Conservation (phyloP, 495 filamentous ascomycete species). For the Penicillium chermesinum region DNA sequence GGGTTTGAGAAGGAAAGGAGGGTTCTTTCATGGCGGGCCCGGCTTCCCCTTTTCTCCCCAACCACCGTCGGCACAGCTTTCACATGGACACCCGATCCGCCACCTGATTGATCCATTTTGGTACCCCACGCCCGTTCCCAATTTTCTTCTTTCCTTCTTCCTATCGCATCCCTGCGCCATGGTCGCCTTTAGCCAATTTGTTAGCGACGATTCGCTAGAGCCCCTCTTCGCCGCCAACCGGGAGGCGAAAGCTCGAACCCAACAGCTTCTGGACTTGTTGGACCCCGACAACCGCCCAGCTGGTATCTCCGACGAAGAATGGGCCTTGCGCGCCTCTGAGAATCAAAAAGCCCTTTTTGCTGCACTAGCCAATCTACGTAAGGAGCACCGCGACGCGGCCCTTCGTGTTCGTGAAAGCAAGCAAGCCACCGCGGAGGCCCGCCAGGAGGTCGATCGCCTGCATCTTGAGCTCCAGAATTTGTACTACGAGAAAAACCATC, state of each 20-base stretch:
- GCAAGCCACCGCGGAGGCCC: conserved; percentile 73
- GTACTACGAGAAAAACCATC: conserved; percentile 90
- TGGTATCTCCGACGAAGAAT: conserved; percentile 37
- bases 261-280: conserved; percentile 60
- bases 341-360: conserved; percentile 77
- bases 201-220: conserved; percentile 64
- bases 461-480: conserved; percentile 93
- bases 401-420: conserved; percentile 83
- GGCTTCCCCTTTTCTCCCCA: conserved; percentile 11
- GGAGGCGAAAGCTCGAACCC: conserved; percentile 66
- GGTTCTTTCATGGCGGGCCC: neutral
- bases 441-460: conserved; percentile 84
- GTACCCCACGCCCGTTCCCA: neutral
- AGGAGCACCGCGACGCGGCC: conserved; percentile 73
- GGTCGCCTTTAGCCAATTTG: conserved; percentile 54
- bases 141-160: neutral
- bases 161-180: conserved; percentile 6
- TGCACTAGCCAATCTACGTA: conserved; percentile 74
- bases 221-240: conserved; percentile 67
- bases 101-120: conserved; percentile 16
- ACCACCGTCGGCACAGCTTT: conserved; percentile 16
- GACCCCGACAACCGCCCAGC: conserved; percentile 41
- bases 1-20: conserved; percentile 3
- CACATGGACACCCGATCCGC: conserved; percentile 13
- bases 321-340: conserved; percentile 60